phyloP scores from a whole-genome alignment of 345 rosid genomes.

The Eucalyptus cloeziana region DNA sequence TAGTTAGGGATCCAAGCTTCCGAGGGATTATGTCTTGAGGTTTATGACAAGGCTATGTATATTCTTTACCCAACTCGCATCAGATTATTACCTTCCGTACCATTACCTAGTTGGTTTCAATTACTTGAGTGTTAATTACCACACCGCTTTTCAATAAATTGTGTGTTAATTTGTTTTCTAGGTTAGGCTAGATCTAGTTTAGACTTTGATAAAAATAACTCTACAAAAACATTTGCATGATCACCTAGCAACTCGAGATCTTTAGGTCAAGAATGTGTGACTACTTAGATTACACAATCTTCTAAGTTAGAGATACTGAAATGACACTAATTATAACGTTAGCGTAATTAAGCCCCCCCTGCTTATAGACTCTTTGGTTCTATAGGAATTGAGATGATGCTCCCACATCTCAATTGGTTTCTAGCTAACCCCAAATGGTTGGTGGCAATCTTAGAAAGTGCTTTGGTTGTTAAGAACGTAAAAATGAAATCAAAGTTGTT shows the following conservation, averaged over 20 bases:
- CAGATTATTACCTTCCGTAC: background rate
- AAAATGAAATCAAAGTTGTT: rapidly evolving
- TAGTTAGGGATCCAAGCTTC: background rate
- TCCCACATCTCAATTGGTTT: background rate
- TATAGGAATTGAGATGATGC: background rate
- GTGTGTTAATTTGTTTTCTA: background rate
- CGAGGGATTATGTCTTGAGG: background rate
- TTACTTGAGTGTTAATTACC: background rate
- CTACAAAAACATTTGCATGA: background rate
- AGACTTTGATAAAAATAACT: background rate
- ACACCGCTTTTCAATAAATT: background rate
- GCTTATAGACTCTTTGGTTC: background rate
- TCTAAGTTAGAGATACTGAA: background rate
- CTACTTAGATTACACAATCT: background rate
- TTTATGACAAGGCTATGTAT: background rate
- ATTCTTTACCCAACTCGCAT: background rate
- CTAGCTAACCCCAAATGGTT: background rate
- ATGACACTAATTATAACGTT: no score
- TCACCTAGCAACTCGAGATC: background rate
- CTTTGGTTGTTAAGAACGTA: background rate
- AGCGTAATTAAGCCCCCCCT: background rate
- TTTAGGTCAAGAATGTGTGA: background rate
- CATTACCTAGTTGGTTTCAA: background rate
- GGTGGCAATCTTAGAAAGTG: rapidly evolving
- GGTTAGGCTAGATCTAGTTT: background rate